Evolutionary conservation across 257 asterid species (phyloP), one percentile per base, ranked within the genome.

Genomic region (Fraxinus excelsior): DNA sequence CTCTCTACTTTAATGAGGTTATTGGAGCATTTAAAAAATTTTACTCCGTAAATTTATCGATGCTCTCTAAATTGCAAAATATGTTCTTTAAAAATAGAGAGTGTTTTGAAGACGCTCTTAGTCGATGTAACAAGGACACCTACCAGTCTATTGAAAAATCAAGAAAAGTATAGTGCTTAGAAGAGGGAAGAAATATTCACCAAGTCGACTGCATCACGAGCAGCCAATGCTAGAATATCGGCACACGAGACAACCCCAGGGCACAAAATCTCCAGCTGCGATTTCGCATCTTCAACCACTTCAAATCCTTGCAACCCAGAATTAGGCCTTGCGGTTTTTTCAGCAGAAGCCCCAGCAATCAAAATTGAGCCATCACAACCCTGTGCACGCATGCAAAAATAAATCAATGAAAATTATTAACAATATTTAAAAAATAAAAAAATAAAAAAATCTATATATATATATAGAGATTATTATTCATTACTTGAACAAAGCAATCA

Each of bases 311-410:
- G 82, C 75, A 91, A 71, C 21, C 92, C 91, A 0, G 74, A 56
- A 49, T 91, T 91, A 29, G 85, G 76, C 58, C 75, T 31, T 8
- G 96, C 90, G 44, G 70, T 86, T 79, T 91, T 84, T 70, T 91
- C 96, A 0, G 91, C 60, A 1, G 90, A 82, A 70, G 81, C 79
- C 34, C 87, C 82, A 8, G 82, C 82, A 21, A 89, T 84, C 73
- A 91, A 74, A 76, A 91, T 71, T 1, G 96, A 89, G 21, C 83
- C 93, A 53, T 91, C 96, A 34, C 96, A 91, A 0, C 96, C 96
- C 96, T 91, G 82, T 60, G 26, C 73, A 70, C 2, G 2, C 1
- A 62, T 66, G 25, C 13, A 58, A 35, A 25, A 13, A 29, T 16
- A 68, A 12, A 29, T 1, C 29, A 25, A 5, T 32, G 67, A 1